Evolutionary conservation across 345 rosid species (phyloP), one percentile per base, ranked within the genome.

Genomic region (Gossypium ekmanianum): DNA sequence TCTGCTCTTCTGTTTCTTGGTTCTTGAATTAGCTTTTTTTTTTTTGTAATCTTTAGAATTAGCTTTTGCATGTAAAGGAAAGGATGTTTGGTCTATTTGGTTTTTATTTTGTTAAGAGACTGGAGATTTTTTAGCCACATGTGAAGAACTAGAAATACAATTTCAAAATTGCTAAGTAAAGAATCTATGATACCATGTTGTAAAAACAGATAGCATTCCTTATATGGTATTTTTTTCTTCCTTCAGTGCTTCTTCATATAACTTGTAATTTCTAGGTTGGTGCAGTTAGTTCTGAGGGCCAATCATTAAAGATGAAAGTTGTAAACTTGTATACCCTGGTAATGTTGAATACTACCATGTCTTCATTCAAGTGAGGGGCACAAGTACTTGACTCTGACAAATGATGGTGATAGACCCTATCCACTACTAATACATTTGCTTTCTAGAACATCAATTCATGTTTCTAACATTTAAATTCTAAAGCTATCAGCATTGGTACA

Each of bases 381-480:
- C 16, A 10, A 17, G 72, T 27, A 68, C 44, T 2, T 7, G 55
- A 61, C 18, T 61, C 22, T 45, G 17, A 69, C 26, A 61, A 34
- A n/a, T 29, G 39, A 29, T 70, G 44, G 47, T 26, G 61, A 69
- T 17, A 69, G 47, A 69, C 61, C 29, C 47, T 27, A 27, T 27
- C 16, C 3, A 16, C 73, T 69, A 69, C 47, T 51, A 51, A 12
- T n/a, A 17, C 61, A 70, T 29, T 52, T 27, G 9, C 17, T 51
- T 69, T 51, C 5, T 69, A 27, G 72, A 26, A 50, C 72, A 68
- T 50, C 22, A 50, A 16, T 69, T 8, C 73, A 16, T 27, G 59
- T 69, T 45, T 26, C 26, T 5, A 22, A 3, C 45, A 26, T 27
- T 26, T 27, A 13, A 7, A 14, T 13, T 24, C 72, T 22, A 24